phyloP scores from a whole-genome alignment of 345 rosid species.

The Syzygium grande region DNA sequence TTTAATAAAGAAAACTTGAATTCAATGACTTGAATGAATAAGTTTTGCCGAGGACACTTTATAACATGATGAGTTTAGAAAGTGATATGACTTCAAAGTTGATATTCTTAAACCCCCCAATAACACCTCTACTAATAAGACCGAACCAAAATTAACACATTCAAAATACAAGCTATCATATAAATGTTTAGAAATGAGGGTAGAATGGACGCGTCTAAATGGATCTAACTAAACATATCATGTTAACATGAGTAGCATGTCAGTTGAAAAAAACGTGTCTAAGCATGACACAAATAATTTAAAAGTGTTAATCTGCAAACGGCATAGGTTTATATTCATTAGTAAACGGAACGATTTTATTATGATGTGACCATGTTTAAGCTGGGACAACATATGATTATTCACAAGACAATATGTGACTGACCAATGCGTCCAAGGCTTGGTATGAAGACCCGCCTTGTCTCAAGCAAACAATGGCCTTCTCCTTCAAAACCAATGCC shows the following conservation, averaged over 20 bases:
- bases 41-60: neutral
- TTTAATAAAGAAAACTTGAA: neutral
- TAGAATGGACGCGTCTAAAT: neutral
- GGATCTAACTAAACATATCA: neutral
- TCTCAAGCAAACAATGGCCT: constrained; percentile 11
- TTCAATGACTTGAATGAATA: neutral
- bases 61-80: neutral
- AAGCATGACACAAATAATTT: too few relatives aligned
- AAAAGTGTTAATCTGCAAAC: too few relatives aligned
- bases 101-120: neutral
- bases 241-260: neutral
- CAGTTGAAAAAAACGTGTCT: neutral
- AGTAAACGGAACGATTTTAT: too few relatives aligned
- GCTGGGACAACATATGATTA: neutral
- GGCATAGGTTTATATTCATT: too few relatives aligned
- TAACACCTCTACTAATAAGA: neutral
- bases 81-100: neutral
- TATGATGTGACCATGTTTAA: too few relatives aligned
- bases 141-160: neutral
- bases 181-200: neutral
- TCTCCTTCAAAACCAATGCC: constrained; percentile 22
- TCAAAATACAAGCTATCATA: neutral
- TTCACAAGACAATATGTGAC: neutral
- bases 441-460: constrained; percentile 34
- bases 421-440: constrained; percentile 22